A percentile compares a stretch with the other conserved stretches of the same genome.
Evolutionary conservation across 495 filamentous ascomycete species (phyloP).

Genomic region (Annulohypoxylon stygium): DNA sequence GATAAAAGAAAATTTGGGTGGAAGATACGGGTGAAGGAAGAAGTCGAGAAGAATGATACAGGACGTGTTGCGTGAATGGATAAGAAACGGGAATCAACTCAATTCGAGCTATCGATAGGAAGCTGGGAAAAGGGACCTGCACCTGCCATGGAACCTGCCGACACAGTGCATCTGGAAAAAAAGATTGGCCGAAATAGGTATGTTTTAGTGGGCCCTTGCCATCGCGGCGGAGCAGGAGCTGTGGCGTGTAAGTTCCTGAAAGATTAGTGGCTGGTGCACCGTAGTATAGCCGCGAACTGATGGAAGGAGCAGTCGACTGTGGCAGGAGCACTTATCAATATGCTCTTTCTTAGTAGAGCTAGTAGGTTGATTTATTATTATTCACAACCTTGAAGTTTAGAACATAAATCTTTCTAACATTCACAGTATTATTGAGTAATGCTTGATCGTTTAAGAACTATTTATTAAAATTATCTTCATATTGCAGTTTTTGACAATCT

Average conservation of each 20-base stretch:
- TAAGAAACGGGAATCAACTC: constrained; percentile 16
- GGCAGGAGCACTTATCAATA: too few relatives aligned
- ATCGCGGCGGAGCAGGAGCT: neutral
- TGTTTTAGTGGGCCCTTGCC: constrained; percentile 4
- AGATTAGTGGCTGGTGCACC: neutral
- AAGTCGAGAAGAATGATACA: constrained; percentile 32
- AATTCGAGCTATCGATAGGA: constrained; percentile 36
- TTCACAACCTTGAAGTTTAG: too few relatives aligned
- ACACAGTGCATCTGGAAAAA: constrained; percentile 26
- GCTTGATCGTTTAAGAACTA: neutral
- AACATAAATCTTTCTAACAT: too few relatives aligned
- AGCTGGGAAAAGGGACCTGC: neutral
- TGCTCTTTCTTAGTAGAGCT: neutral
- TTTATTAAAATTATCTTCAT: neutral
- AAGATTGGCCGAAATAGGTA: constrained; percentile 31
- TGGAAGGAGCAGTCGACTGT: neutral
- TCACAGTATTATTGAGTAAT: too few relatives aligned
- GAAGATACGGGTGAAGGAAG: neutral
- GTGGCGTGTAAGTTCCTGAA: constrained; percentile 1
- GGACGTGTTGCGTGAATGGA: constrained; percentile 9
- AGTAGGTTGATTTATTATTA: neutral
- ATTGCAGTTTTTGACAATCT: neutral
- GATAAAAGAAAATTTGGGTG: neutral
- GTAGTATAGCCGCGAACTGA: too few relatives aligned
- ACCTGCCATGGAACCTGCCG: neutral